A percentile compares a stretch with the other conserved stretches of the same genome.
Evolutionary conservation across 495 filamentous ascomycete species (phyloP).

Genomic region (Talaromyces proteolyticus): DNA sequence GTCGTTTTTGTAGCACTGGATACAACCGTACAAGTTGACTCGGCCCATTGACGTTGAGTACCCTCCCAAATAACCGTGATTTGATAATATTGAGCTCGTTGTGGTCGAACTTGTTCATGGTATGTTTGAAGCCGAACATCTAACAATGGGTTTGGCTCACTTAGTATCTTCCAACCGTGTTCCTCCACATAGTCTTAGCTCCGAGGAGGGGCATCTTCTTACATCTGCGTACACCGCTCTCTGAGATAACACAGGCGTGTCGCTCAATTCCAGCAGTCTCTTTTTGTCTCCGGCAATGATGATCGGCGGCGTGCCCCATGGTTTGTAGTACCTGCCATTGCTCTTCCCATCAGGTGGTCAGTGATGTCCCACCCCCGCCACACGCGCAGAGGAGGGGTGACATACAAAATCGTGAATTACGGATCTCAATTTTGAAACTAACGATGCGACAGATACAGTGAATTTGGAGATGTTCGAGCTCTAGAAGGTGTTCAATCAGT

Average conservation of each 20-base stretch:
- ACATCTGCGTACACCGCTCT: constrained; percentile 9
- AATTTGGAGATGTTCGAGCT: too few relatives aligned
- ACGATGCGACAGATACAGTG: too few relatives aligned
- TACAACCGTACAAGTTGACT: constrained; percentile 7
- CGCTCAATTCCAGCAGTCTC: constrained; percentile 12
- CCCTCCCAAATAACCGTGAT: constrained; percentile 6
- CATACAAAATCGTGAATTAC: too few relatives aligned
- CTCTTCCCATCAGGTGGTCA: too few relatives aligned
- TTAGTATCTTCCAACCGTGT: too few relatives aligned
- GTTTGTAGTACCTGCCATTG: constrained; percentile 4
- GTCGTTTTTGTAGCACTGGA: constrained; percentile 4
- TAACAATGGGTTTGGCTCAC: neutral
- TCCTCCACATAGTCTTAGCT: too few relatives aligned
- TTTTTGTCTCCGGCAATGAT: neutral
- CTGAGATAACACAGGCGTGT: constrained; percentile 11
- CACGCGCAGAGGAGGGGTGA: too few relatives aligned
- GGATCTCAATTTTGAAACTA: too few relatives aligned
- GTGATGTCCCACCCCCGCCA: too few relatives aligned
- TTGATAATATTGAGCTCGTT: constrained; percentile 5
- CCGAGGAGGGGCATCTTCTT: neutral
- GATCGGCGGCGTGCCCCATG: constrained; percentile 2
- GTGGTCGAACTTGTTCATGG: constrained; percentile 8
- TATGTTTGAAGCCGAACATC: constrained; percentile 13
- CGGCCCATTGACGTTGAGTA: constrained; percentile 10
- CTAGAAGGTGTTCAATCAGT: too few relatives aligned